Conservation (phyloP, 768 basidiomycete species). For the Lyophyllum semitale region DNA sequence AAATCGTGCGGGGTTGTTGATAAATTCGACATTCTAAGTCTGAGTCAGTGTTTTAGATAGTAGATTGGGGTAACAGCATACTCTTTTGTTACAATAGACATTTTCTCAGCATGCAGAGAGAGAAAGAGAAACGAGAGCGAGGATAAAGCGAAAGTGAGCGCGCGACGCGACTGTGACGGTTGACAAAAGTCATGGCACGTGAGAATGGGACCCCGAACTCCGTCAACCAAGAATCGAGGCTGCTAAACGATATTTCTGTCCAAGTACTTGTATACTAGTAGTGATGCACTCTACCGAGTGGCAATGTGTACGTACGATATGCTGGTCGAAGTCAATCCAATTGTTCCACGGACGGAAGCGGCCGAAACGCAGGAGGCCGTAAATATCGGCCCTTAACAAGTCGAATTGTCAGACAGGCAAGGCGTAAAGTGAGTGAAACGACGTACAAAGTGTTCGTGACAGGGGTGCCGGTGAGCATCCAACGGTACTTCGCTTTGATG, state of each 20-base stretch:
- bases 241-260: too few relatives aligned
- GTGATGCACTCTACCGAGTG: too few relatives aligned
- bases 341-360: constrained; percentile 72
- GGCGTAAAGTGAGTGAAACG: background rate
- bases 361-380: constrained; percentile 70
- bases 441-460: constrained; percentile 69
- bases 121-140: constrained; percentile 6
- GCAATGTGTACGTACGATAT: constrained; percentile 43
- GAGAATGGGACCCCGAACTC: constrained; percentile 14
- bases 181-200: constrained; percentile 12
- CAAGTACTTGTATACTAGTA: too few relatives aligned
- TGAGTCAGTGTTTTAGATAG: background rate
- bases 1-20: constrained; percentile 93
- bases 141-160: background rate
- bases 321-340: constrained; percentile 65
- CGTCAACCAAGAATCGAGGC: too few relatives aligned
- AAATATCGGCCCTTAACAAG: constrained; percentile 58
- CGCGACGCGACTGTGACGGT: constrained; percentile 23
- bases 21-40: constrained; percentile 79
- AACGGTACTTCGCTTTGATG: constrained; percentile 66
- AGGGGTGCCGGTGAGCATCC: constrained; percentile 81
- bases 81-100: constrained; percentile 67
- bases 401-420: background rate
- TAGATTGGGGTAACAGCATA: background rate
- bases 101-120: constrained; percentile 23